Evolutionary conservation across 495 filamentous ascomycete genomes (phyloP).

Genomic region (Rostrohypoxylon terebratum): DNA sequence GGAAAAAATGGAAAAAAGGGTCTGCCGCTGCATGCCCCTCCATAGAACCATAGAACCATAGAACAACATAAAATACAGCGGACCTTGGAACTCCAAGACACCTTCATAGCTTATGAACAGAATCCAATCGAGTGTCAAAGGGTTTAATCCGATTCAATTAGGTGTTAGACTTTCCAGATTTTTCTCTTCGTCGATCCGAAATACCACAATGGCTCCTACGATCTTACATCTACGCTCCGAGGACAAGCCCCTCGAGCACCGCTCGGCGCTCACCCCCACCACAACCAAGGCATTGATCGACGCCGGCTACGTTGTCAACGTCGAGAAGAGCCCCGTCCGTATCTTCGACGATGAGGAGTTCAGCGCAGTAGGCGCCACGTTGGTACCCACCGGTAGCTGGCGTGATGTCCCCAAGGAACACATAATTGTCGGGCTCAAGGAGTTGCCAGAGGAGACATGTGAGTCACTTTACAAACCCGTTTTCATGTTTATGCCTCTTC

Average conservation of each 20-base stretch:
- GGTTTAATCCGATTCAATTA: constrained; percentile 21
- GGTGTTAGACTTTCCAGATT: neutral
- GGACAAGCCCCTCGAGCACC: constrained; percentile 69
- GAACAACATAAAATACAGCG: neutral
- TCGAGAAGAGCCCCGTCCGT: constrained; percentile 82
- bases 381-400: constrained; percentile 90
- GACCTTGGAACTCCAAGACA: neutral
- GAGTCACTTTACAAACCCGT: constrained; percentile 40
- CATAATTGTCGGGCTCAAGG: constrained; percentile 93
- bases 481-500: neutral
- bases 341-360: constrained; percentile 86
- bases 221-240: constrained; percentile 60
- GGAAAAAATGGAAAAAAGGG: neutral
- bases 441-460: constrained; percentile 87
- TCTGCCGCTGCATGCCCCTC: constrained; percentile 18
- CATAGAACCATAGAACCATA: constrained; percentile 32
- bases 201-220: constrained; percentile 47
- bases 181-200: neutral
- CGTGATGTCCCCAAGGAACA: constrained; percentile 76
- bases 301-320: constrained; percentile 84
- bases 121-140: neutral
- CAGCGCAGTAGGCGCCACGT: constrained; percentile 71
- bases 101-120: constrained; percentile 12
- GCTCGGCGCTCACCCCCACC: constrained; percentile 66
- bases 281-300: constrained; percentile 83